Percentiles rank a stretch among this genome's conserved stretches.
Conservation (phyloP, 2,329 filamentous ascomycete genomes). For the Keithomyces neogunnii region DNA sequence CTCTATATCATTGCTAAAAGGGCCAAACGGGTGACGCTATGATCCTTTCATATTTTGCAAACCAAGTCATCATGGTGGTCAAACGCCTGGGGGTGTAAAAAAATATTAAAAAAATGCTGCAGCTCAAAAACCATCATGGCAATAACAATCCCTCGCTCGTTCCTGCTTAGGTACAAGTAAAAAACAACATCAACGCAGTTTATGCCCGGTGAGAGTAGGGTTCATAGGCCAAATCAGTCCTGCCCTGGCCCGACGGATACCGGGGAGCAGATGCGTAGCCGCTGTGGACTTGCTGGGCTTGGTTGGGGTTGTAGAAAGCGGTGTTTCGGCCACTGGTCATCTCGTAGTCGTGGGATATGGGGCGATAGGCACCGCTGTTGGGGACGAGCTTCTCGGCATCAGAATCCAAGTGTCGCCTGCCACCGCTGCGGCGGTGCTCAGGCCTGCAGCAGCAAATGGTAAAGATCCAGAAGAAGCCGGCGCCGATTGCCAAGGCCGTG, state of each 20-base stretch:
- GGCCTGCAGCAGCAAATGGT: constrained; percentile 83
- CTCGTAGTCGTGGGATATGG: constrained; percentile 23
- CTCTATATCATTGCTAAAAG: neutral
- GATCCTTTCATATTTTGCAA: too few species aligned
- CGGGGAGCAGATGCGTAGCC: constrained; percentile 19
- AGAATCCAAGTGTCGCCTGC: constrained; percentile 19
- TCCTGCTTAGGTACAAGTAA: too few species aligned
- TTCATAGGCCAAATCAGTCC: constrained; percentile 52
- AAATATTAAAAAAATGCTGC: too few species aligned
- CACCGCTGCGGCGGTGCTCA: constrained; percentile 22
- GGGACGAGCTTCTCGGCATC: constrained; percentile 45
- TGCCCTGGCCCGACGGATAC: constrained; percentile 32
- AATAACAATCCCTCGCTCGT: too few species aligned
- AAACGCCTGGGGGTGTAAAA: too few species aligned
- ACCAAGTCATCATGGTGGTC: too few species aligned
- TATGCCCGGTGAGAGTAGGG: constrained; percentile 52
- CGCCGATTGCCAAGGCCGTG: constrained; percentile 65
- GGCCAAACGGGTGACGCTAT: too few species aligned
- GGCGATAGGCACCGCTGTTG: constrained; percentile 29
- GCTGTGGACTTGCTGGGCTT: constrained; percentile 4
- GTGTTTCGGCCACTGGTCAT: constrained; percentile 20
- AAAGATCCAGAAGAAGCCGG: constrained; percentile 83
- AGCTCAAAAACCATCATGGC: too few species aligned
- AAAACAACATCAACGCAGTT: constrained; percentile 7
- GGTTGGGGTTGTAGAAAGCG: constrained; percentile 27